Percentiles rank a stretch among this genome's conserved stretches.
Conservation (phyloP, 2,329 filamentous ascomycete genomes). For the Calycina herbarum region DNA sequence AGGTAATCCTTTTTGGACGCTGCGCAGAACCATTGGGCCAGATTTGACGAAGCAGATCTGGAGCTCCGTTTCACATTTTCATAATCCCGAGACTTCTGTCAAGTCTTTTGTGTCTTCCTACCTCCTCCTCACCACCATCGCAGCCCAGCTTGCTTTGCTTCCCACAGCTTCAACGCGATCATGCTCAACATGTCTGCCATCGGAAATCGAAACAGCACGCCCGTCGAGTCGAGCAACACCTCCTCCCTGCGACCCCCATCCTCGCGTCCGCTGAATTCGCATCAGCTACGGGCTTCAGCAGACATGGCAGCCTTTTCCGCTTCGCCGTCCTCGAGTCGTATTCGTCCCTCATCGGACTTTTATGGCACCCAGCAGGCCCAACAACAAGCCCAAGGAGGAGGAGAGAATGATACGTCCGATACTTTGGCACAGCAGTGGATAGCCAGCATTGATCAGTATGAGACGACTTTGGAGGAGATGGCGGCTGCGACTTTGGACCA, state of each 20-base stretch:
- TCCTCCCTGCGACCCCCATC: slow-evolving; percentile 80
- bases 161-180: slow-evolving; percentile 27
- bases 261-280: slow-evolving; percentile 74
- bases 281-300: slow-evolving; percentile 90
- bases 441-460: slow-evolving; percentile 97
- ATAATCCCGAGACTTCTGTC: slow-evolving; percentile 20
- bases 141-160: slow-evolving; percentile 15
- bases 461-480: slow-evolving; percentile 99
- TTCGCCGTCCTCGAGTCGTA: slow-evolving; percentile 72
- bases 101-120: slow-evolving; percentile 6
- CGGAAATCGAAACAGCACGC: slow-evolving; percentile 94
- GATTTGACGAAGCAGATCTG: slow-evolving; percentile 27
- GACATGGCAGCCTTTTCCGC: slow-evolving; percentile 84
- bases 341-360: slow-evolving; percentile 93
- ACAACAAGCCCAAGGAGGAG: slow-evolving; percentile 55
- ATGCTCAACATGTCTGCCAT: slow-evolving; percentile 64
- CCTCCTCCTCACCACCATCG: slow-evolving; percentile 22
- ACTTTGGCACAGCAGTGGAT: slow-evolving; percentile 98
- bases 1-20: slow-evolving; percentile 20
- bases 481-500: slow-evolving; percentile 97
- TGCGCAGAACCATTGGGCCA: slow-evolving; percentile 27
- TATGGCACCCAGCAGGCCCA: slow-evolving; percentile 74
- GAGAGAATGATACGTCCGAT: slow-evolving; percentile 81
- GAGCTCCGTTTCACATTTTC: slow-evolving; percentile 34
- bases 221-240: slow-evolving; percentile 75